These are phyloP conservation scores for Myrica gale DNA, from an alignment of 306 rosid genomes.

Conservation along the genomic window DNA sequence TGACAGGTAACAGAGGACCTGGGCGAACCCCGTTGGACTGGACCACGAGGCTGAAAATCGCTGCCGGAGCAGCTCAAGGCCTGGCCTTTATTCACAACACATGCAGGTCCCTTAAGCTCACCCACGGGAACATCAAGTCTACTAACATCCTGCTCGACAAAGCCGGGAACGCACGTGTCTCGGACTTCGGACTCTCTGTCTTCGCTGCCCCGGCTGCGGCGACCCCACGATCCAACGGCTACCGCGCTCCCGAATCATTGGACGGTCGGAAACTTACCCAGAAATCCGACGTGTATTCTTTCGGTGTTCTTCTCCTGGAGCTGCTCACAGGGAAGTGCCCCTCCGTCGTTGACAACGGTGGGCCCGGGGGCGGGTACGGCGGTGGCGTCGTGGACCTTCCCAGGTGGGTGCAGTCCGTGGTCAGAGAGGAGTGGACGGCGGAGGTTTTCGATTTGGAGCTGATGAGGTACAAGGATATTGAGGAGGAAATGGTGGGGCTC, in stretches of 20 bases:
- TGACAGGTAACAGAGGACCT: slow-evolving; percentile 82
- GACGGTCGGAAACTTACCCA: slow-evolving; percentile 60
- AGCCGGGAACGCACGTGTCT: slow-evolving; percentile 54
- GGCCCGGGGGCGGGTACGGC: slow-evolving; percentile 41
- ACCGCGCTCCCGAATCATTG: slow-evolving; percentile 66
- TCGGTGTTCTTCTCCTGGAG: slow-evolving; percentile 79
- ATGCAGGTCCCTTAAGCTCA: slow-evolving; percentile 51
- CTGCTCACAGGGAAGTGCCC: slow-evolving; percentile 85
- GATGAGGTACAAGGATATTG: slow-evolving; percentile 83
- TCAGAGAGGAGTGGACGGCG: slow-evolving; percentile 90
- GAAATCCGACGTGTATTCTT: slow-evolving; percentile 72
- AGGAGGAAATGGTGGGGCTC: slow-evolving; percentile 91
- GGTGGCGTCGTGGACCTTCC: slow-evolving; percentile 59
- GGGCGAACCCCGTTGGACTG: slow-evolving; percentile 89
- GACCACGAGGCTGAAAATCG: slow-evolving; percentile 80
- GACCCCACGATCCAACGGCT: slow-evolving; percentile 54
- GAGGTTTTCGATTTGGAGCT: slow-evolving; percentile 93
- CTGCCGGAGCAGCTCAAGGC: slow-evolving; percentile 78
- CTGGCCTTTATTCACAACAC: slow-evolving; percentile 71
- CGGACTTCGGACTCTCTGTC: slow-evolving; percentile 71
- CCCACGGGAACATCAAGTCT: slow-evolving; percentile 85
- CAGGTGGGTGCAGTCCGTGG: slow-evolving; percentile 88
- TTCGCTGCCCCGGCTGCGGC: slow-evolving; percentile 37
- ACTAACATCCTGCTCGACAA: slow-evolving; percentile 69
- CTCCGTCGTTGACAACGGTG: slow-evolving; percentile 46